Evolutionary conservation across 2,329 filamentous ascomycete genomes (phyloP).

Genomic region (Penicillium sp.): DNA sequence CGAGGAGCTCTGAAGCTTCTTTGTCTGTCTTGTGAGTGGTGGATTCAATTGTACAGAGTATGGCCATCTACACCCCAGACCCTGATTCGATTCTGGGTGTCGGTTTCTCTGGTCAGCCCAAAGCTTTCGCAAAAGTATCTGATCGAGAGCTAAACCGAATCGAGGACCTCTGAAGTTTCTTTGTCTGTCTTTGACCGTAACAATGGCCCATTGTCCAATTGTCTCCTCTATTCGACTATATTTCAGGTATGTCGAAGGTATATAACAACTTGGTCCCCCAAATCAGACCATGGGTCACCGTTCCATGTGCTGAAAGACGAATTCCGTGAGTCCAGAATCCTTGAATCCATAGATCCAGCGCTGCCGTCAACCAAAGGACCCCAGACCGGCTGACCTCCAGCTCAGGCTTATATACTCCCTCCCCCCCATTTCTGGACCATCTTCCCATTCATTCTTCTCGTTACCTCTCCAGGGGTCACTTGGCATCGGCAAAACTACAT

Average conservation of each 20-base stretch:
- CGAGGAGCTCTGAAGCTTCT: background rate
- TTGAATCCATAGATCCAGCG: background rate
- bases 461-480: conserved; percentile 5
- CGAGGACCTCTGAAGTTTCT: background rate
- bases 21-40: no score
- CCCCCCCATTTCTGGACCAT: background rate
- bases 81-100: background rate
- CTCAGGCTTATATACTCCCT: background rate
- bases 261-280: background rate
- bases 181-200: background rate
- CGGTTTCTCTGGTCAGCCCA: background rate
- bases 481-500: background rate
- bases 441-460: conserved; percentile 1
- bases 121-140: background rate
- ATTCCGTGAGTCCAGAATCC: background rate
- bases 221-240: background rate
- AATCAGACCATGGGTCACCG: background rate
- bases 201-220: conserved; percentile 4
- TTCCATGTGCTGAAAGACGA: background rate
- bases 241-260: background rate
- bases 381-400: background rate
- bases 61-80: no score
- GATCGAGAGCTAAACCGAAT: background rate
- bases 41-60: no score
- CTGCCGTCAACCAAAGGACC: no score